These are phyloP conservation scores for Picochlorum sp. DNA, from an alignment of 139 green algal species.

Conservation along the genomic window DNA sequence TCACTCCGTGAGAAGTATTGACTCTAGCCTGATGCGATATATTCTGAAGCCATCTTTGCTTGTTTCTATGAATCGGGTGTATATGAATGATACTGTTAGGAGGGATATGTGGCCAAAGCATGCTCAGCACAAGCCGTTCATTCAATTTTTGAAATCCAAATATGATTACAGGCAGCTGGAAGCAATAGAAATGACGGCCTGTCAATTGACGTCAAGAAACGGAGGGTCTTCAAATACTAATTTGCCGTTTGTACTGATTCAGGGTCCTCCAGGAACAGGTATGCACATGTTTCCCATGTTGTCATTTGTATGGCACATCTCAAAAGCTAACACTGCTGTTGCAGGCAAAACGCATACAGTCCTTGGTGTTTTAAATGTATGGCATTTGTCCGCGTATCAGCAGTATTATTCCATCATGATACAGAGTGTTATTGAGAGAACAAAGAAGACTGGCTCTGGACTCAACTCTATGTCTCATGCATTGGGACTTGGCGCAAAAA, in stretches of 20 bases:
- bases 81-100: constrained; percentile 21
- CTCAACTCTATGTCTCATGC: constrained; percentile 4
- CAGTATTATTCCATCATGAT: constrained; percentile 43
- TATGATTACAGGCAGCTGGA: constrained; percentile 60
- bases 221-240: not conserved
- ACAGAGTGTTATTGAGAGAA: not conserved
- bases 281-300: too few relatives aligned
- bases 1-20: constrained; percentile 16
- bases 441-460: not conserved
- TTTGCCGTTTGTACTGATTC: constrained; percentile 63
- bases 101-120: constrained; percentile 39
- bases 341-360: constrained; percentile 89
- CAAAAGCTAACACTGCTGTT: too few relatives aligned
- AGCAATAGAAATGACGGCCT: constrained; percentile 51
- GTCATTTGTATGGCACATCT: too few relatives aligned
- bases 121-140: constrained; percentile 19
- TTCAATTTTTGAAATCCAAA: constrained; percentile 33
- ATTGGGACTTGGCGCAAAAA: constrained; percentile 13
- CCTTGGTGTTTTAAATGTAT: constrained; percentile 81
- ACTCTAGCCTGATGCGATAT: constrained; percentile 21
- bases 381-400: constrained; percentile 80
- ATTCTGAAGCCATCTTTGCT: constrained; percentile 47
- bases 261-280: constrained; percentile 79
- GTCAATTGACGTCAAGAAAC: constrained; percentile 25
- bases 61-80: constrained; percentile 8